Evolutionary conservation across 768 basidiomycete species (phyloP).

Genomic region (Nevesoporus exiguus): DNA sequence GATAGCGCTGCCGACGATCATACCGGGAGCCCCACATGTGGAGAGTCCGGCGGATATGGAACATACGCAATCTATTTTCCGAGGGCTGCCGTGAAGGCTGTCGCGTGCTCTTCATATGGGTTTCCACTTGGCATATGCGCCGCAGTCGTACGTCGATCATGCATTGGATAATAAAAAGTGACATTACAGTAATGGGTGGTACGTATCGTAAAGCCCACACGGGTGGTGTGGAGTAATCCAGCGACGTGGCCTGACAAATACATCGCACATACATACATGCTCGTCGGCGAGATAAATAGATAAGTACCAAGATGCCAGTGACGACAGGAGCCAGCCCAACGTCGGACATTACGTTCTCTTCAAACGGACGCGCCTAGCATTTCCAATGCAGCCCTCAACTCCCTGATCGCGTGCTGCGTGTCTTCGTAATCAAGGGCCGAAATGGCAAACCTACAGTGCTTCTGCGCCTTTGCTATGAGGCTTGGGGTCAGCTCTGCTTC

Average conservation of each 20-base stretch:
- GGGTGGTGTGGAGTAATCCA: background rate
- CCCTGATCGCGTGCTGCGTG: slow-evolving; percentile 76
- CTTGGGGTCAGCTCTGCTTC: slow-evolving; percentile 55
- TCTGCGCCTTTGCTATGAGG: slow-evolving; percentile 75
- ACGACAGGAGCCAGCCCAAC: slow-evolving; percentile 3
- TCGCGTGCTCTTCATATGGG: background rate
- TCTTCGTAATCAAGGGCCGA: slow-evolving; percentile 97
- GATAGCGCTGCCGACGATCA: slow-evolving; percentile 16
- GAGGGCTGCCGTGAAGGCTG: background rate
- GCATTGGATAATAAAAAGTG: background rate
- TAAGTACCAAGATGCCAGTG: background rate
- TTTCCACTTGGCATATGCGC: background rate
- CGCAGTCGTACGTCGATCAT: background rate
- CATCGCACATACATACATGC: background rate
- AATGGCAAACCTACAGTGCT: slow-evolving; percentile 89
- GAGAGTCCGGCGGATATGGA: slow-evolving; percentile 33
- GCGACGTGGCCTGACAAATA: background rate
- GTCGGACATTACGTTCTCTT: background rate
- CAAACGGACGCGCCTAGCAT: slow-evolving; percentile 51
- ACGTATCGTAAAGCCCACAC: slow-evolving; percentile 1
- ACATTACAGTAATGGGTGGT: background rate
- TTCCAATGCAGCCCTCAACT: slow-evolving; percentile 73
- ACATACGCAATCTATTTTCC: slow-evolving; percentile 13
- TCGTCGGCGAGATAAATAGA: slow-evolving; percentile 8
- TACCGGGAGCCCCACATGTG: slow-evolving; percentile 20